Percentiles rank a stretch among this genome's conserved stretches.
Conservation (phyloP, 73 alveolate species). For the Symbiodinium natans region DNA sequence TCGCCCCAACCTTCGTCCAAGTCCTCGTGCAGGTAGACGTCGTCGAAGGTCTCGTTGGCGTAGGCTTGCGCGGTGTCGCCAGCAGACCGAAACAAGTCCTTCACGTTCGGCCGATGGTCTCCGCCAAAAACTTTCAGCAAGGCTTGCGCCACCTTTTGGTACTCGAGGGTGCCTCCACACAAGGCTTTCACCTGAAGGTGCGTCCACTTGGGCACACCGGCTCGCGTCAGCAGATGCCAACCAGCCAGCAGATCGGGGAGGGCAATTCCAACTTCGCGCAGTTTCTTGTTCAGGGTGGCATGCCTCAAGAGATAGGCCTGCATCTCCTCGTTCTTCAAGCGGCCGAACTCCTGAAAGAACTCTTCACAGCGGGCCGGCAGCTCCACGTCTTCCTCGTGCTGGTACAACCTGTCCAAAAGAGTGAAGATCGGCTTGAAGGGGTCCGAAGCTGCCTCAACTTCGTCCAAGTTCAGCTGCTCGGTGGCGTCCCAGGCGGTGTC, state of each 20-base stretch:
- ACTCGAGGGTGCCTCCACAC: background rate
- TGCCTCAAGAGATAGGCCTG: background rate
- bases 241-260: background rate
- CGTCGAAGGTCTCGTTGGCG: background rate
- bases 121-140: conserved; percentile 27
- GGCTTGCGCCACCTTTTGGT: conserved; percentile 16
- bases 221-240: conserved; percentile 8
- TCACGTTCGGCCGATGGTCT: conserved; percentile 10
- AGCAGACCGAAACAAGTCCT: background rate
- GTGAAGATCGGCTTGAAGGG: background rate
- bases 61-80: background rate
- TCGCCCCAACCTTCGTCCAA: background rate
- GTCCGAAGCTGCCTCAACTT: background rate
- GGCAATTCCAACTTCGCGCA: background rate
- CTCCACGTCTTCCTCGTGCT: background rate
- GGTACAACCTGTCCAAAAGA: background rate
- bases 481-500: background rate
- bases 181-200: conserved; percentile 41
- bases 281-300: background rate
- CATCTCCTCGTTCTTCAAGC: conserved; percentile 19
- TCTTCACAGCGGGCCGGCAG: conserved; percentile 21
- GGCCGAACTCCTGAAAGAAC: conserved; percentile 3
- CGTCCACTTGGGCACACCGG: background rate
- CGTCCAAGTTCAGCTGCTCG: conserved; percentile 1
- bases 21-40: background rate